phyloP scores from a whole-genome alignment of 1,284 basidiomycete genomes.

The Heterobasidion annosum region DNA sequence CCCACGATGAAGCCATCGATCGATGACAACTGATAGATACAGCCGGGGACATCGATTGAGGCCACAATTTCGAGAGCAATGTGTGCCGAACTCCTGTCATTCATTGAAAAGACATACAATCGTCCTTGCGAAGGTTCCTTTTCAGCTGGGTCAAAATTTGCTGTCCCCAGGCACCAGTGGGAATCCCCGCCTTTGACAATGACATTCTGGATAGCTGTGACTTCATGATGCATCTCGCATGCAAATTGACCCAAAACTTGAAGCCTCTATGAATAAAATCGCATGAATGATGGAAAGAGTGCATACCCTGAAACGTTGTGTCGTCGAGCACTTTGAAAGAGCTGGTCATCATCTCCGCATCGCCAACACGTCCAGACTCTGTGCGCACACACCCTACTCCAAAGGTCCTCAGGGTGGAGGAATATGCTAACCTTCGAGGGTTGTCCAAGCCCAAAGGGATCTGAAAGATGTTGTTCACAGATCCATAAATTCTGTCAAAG shows the following conservation, averaged over 20 bases:
- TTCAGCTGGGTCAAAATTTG: slow-evolving; percentile 38
- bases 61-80: slow-evolving; percentile 18
- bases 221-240: slow-evolving; percentile 47
- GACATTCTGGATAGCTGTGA: slow-evolving; percentile 39
- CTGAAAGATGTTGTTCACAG: slow-evolving; percentile 25
- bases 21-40: slow-evolving; percentile 48
- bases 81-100: background rate
- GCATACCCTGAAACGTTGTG: slow-evolving; percentile 50
- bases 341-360: slow-evolving; percentile 37
- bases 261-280: too few relatives aligned
- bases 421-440: slow-evolving; percentile 55
- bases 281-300: background rate
- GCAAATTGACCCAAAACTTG: slow-evolving; percentile 45
- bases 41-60: slow-evolving; percentile 39
- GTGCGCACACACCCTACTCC: slow-evolving; percentile 53
- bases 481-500: background rate
- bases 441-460: slow-evolving; percentile 59
- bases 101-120: slow-evolving; percentile 37
- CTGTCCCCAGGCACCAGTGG: slow-evolving; percentile 56
- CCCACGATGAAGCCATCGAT: slow-evolving; percentile 48
- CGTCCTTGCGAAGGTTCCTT: slow-evolving; percentile 51
- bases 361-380: slow-evolving; percentile 46
- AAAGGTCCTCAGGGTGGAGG: slow-evolving; percentile 44
- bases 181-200: slow-evolving; percentile 23
- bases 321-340: slow-evolving; percentile 65